Conservation (phyloP, 768 basidiomycete genomes). For the Lenzites betulinus region DNA sequence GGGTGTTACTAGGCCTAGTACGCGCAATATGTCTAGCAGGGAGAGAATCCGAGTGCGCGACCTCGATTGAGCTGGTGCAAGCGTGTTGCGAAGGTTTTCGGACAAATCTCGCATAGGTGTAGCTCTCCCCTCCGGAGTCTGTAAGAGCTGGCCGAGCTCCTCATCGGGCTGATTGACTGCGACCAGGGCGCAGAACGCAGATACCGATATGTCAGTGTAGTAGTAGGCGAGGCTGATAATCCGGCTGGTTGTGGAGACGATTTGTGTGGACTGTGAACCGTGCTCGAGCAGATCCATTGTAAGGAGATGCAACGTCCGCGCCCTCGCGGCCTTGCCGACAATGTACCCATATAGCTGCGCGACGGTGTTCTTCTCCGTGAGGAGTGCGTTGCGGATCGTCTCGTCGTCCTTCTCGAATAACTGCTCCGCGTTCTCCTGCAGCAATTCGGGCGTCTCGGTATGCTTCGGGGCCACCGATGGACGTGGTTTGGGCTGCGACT, state of each 20-base stretch:
- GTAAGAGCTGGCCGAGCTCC: constrained; percentile 54
- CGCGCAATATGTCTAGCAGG: constrained; percentile 57
- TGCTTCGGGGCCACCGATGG: neutral
- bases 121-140: constrained; percentile 47
- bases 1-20: constrained; percentile 61
- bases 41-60: constrained; percentile 63
- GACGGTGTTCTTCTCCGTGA: constrained; percentile 71
- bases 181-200: constrained; percentile 65
- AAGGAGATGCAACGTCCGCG: constrained; percentile 62
- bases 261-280: constrained; percentile 37
- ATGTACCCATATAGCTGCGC: constrained; percentile 77
- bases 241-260: constrained; percentile 54
- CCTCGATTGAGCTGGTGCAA: constrained; percentile 62
- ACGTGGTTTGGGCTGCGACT: constrained; percentile 14
- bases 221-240: constrained; percentile 65
- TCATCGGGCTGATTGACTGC: constrained; percentile 58
- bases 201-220: constrained; percentile 62
- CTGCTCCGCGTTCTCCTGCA: constrained; percentile 38
- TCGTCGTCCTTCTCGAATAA: constrained; percentile 55
- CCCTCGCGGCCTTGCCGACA: constrained; percentile 63
- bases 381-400: constrained; percentile 58
- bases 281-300: constrained; percentile 51
- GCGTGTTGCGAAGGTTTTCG: constrained; percentile 44
- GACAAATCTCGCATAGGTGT: constrained; percentile 59
- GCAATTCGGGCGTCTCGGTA: neutral